Conservation (phyloP, 2,329 filamentous ascomycete genomes). For the Atkinsonella texensis region DNA sequence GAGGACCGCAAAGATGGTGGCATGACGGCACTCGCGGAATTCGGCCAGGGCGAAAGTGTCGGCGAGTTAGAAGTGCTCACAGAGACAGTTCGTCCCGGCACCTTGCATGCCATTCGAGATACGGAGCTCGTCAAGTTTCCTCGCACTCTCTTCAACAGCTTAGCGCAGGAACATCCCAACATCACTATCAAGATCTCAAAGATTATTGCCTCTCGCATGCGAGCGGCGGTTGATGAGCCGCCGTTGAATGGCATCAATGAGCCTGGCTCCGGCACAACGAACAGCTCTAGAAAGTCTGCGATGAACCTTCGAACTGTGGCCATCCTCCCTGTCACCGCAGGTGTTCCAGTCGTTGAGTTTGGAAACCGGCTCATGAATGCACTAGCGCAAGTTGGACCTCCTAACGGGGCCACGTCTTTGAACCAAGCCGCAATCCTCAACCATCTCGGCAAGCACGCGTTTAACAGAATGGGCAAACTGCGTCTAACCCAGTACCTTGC, state of each 20-base stretch:
- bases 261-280: constrained; percentile 40
- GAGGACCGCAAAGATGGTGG: constrained; percentile 70
- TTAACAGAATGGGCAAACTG: constrained; percentile 93
- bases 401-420: constrained; percentile 80
- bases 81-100: constrained; percentile 80
- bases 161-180: constrained; percentile 91
- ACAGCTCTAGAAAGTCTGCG: constrained; percentile 60
- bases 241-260: constrained; percentile 55
- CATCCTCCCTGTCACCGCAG: constrained; percentile 78
- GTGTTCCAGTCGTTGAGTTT: constrained; percentile 91
- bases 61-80: constrained; percentile 96
- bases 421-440: constrained; percentile 92
- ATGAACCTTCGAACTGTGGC: constrained; percentile 89
- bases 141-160: constrained; percentile 90
- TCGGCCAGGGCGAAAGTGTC: constrained; percentile 93
- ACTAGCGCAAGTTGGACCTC: constrained; percentile 75
- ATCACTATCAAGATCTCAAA: constrained; percentile 99
- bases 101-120: constrained; percentile 88
- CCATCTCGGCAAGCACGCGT: constrained; percentile 89
- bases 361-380: constrained; percentile 81
- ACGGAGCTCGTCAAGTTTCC: constrained; percentile 95
- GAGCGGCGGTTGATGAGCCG: constrained; percentile 73
- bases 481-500: constrained; percentile 93
- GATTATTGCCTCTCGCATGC: constrained; percentile 93
- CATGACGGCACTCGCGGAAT: constrained; percentile 81